Percentiles rank a stretch among this genome's conserved stretches.
These are phyloP conservation scores for Stagonosporopsis rhizophila DNA, from an alignment of 2,329 filamentous ascomycete species.

Conservation along the genomic window DNA sequence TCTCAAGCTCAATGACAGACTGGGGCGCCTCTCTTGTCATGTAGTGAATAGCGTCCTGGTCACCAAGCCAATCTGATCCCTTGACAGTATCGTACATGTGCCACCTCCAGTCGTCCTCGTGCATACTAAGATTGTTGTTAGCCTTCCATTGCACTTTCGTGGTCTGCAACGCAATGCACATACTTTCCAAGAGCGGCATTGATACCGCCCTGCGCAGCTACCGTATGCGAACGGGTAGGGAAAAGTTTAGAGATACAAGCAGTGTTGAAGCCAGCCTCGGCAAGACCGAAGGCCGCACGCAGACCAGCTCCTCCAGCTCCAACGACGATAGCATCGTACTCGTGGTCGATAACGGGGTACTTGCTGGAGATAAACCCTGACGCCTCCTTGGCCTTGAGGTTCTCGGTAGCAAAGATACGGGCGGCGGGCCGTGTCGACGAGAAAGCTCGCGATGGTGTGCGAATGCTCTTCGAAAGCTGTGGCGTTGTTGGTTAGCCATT, in stretches of 20 bases:
- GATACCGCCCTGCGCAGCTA: slow-evolving; percentile 79
- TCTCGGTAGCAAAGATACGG: slow-evolving; percentile 83
- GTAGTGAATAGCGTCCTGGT: slow-evolving; percentile 98
- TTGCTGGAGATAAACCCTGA: slow-evolving; percentile 85
- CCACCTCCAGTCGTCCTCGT: slow-evolving; percentile 98
- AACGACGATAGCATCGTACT: slow-evolving; percentile 97
- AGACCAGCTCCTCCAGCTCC: slow-evolving; percentile 83
- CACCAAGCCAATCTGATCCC: slow-evolving; percentile 95
- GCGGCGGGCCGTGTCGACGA: slow-evolving; percentile 85
- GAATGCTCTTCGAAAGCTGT: slow-evolving; percentile 69
- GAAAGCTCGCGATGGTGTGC: slow-evolving; percentile 76
- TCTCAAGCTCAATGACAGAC: slow-evolving; percentile 92
- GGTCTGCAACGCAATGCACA: slow-evolving; percentile 23
- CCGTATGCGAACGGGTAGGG: slow-evolving; percentile 84
- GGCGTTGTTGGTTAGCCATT: slow-evolving; percentile 41
- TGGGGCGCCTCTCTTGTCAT: slow-evolving; percentile 95
- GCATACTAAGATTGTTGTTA: slow-evolving; percentile 67
- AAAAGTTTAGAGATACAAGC: slow-evolving; percentile 88
- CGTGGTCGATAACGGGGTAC: slow-evolving; percentile 97
- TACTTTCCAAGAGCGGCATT: slow-evolving; percentile 84
- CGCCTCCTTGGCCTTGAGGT: slow-evolving; percentile 91
- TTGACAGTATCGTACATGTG: slow-evolving; percentile 99
- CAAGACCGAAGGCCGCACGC: slow-evolving; percentile 83
- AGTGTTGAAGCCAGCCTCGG: slow-evolving; percentile 88
- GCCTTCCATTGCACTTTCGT: slow-evolving; percentile 1